Base-by-base conservation (phyloP, 2,329 filamentous ascomycete genomes). In the Fonsecaea pugnacius region DNA sequence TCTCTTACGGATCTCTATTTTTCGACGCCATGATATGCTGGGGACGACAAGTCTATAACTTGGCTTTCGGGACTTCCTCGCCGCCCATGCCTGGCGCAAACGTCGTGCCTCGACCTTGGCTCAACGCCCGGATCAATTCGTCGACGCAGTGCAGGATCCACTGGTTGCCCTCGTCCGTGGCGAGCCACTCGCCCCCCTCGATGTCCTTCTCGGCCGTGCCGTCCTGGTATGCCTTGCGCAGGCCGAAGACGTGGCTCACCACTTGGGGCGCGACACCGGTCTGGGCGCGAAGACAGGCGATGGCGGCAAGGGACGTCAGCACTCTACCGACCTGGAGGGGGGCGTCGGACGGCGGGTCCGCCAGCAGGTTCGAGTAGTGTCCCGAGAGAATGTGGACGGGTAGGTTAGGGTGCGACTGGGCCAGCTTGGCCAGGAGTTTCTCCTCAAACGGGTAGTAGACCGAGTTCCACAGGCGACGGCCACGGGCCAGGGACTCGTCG, bases 231-330 rank as follows among this genome's bases (percentile, higher is more conserved):
- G 87, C 90, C 79, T 95, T 95, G 64, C 89, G 78, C 76, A 96
- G 74, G 0, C 91, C 91, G 78, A 92, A 94, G 0, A 95, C 83
- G 76, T 96, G 91, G 69, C 88, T 91, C 18, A 90, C 78, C 12
- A 96, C 90, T 80, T 95, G 91, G 1, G 91, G 91, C 0, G 87
- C 91, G 0, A 95, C 91, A 0, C 91, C 91, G 9, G 89, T 90
- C 81, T 95, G 91, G 51, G 91, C 85, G 3, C 91, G 79, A 74
- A 96, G 75, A 72, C 90, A 92, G 4, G 90, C 83, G 33, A 96
- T 83, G 0, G 89, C 91, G 4, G 92, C 82, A 12, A 95, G 76
- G 60, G 86, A 89, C 0, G 91, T 95, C 67, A 92, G 77, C 0
- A 91, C 84, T 0, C 91, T 78, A 0, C 91, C 91, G 0, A 91